These are phyloP conservation scores for Phoenix roebelenii DNA, from an alignment of 176 grass and related monocot genomes.

Conservation along the genomic window DNA sequence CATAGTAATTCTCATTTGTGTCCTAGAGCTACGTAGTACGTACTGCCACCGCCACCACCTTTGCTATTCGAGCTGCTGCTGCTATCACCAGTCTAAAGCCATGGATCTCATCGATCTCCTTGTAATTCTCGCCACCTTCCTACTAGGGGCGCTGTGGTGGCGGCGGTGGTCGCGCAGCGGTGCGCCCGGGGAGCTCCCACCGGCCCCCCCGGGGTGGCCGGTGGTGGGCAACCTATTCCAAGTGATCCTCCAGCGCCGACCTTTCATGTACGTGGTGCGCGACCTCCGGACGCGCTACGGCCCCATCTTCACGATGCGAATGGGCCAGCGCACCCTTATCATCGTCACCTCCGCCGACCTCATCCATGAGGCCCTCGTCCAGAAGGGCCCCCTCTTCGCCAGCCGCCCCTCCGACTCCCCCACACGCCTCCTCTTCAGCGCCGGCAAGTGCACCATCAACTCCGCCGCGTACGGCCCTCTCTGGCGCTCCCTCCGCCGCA, in stretches of 20 bases:
- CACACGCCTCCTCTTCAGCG: conserved; percentile 80
- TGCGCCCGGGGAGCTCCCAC: conserved; percentile 43
- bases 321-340: conserved; percentile 85
- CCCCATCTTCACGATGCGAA: conserved; percentile 95
- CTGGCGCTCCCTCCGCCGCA: conserved; percentile 78
- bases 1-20: too few species aligned
- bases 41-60: too few species aligned
- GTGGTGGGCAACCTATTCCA: conserved; percentile 94
- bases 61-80: too few species aligned
- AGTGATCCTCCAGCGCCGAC: conserved; percentile 75
- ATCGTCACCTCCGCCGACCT: conserved; percentile 66
- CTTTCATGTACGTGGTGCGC: conserved; percentile 93
- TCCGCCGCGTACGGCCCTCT: conserved; percentile 72
- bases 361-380: conserved; percentile 92
- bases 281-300: conserved; percentile 73
- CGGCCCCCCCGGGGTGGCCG: conserved; percentile 78
- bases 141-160: conserved; percentile 64
- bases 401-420: conserved; percentile 80
- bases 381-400: conserved; percentile 70
- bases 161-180: conserved; percentile 41
- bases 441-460: conserved; percentile 91
- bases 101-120: conserved; percentile 59
- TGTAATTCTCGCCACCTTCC: conserved; percentile 26
- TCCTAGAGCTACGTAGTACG: too few species aligned
- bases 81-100: too few species aligned